Evolutionary conservation across 1,284 basidiomycete species (phyloP).

Genomic region (Bjerkandera adusta): DNA sequence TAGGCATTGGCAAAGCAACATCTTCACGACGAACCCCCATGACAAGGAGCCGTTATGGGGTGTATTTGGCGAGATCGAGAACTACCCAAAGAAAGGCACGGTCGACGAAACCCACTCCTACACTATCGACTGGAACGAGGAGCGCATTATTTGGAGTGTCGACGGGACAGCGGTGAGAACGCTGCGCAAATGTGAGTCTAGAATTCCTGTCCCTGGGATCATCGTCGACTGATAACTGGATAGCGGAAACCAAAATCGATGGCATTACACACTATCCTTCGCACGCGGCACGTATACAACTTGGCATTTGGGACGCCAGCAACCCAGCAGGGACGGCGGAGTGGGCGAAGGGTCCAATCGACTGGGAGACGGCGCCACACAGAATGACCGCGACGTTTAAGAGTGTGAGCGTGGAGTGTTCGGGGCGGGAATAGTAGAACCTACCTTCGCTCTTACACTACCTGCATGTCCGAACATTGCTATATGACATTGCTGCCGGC

Average conservation of each 20-base stretch:
- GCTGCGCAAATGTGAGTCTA: slow-evolving; percentile 33
- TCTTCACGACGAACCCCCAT: slow-evolving; percentile 36
- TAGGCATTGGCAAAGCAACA: slow-evolving; percentile 43
- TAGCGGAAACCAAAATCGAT: slow-evolving; percentile 37
- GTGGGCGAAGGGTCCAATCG: slow-evolving; percentile 46
- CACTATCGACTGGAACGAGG: slow-evolving; percentile 41
- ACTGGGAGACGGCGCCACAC: slow-evolving; percentile 37
- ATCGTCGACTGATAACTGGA: not conserved
- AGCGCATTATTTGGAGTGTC: slow-evolving; percentile 42
- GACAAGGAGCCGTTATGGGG: slow-evolving; percentile 37
- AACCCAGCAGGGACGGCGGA: slow-evolving; percentile 40
- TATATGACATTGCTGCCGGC: no score
- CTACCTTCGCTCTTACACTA: no score
- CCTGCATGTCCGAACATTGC: no score
- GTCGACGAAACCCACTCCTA: slow-evolving; percentile 35
- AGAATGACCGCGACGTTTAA: slow-evolving; percentile 36
- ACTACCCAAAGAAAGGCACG: slow-evolving; percentile 21
- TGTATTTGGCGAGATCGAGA: slow-evolving; percentile 35
- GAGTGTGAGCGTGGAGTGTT: slow-evolving; percentile 41
- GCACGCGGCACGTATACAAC: slow-evolving; percentile 34
- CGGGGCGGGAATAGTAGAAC: no score
- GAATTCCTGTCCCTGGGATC: not conserved
- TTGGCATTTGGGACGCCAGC: slow-evolving; percentile 51
- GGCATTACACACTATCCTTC: slow-evolving; percentile 38
- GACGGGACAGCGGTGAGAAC: slow-evolving; percentile 39